Evolutionary conservation across 148 eudicot genomes (phyloP), one percentile per base, ranked within the genome.

Genomic region (Rhododendron griersonianum): DNA sequence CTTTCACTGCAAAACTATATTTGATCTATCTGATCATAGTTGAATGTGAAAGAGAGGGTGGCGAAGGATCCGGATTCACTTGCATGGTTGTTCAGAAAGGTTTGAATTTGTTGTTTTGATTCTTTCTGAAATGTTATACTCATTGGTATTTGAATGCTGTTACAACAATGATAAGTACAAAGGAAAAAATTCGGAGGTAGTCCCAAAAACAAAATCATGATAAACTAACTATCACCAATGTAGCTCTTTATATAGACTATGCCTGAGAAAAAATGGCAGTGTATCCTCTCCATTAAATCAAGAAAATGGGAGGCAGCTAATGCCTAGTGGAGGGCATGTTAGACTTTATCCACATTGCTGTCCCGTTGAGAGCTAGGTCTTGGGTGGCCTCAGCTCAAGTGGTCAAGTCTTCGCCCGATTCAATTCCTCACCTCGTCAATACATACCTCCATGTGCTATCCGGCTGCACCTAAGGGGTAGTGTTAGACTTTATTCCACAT

Each of bases 51-150:
- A 63, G 41, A 39, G 41, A 39, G 4, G 41, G 41, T 39, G 41
- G 41, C 41, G 5, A 39, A 39, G 41, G 41, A 39, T 39, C 41
- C 5, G 41, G 41, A 39, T 39, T 39, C 41, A 39, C 41, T 63
- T 50, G 37, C 78, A 33, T 47, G 8, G 63, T 63, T 83, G 59
- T 21, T 48, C 5, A 79, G 69, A 55, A 21, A 41, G 57, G 18
- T 84, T 33, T 87, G 73, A 57, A 78, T 48, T 67, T 41, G 73
- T 87, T 71, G 21, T 57, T n/a, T 86, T 80, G 13, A 28, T 71
- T 41, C 16, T 61, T 67, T 37, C 13, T 33, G 28, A 84, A 78
- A 19, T 83, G 73, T n/a, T 78, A 84, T 79, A 14, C 30, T 30
- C 30, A 84, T 77, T 50, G 67, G 35, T 67, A 65, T 77, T 84